These are phyloP conservation scores for Globisporangium alternatum DNA, from an alignment of 352 stramenopile species.

Conservation along the genomic window DNA sequence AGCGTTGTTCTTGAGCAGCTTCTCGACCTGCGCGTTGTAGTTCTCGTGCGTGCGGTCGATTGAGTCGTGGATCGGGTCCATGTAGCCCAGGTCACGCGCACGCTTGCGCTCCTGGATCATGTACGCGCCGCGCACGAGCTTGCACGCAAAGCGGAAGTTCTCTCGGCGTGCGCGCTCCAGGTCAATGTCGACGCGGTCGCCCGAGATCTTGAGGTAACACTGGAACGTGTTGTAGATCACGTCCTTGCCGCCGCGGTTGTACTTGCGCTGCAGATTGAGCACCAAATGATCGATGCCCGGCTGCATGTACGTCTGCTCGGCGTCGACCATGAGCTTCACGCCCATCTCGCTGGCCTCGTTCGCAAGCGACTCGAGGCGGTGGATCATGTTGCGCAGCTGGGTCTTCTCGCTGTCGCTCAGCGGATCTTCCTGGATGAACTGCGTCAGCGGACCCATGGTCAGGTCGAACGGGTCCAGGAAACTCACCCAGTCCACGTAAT, in stretches of 20 bases:
- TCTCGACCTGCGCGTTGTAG: slow-evolving; percentile 92
- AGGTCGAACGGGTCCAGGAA: slow-evolving; percentile 91
- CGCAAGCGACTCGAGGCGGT: slow-evolving; percentile 71
- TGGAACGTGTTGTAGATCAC: slow-evolving; percentile 99
- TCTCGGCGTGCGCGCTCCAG: slow-evolving; percentile 90
- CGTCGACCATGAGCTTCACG: slow-evolving; percentile 97
- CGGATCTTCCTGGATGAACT: slow-evolving; percentile 82
- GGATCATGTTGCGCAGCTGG: slow-evolving; percentile 91
- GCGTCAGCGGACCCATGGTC: slow-evolving; percentile 82
- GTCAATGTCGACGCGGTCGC: slow-evolving; percentile 88
- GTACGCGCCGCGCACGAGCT: slow-evolving; percentile 98
- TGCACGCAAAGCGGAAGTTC: slow-evolving; percentile 94
- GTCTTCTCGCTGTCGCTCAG: slow-evolving; percentile 86
- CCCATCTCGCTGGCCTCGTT: slow-evolving; percentile 59
- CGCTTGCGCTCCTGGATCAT: slow-evolving; percentile 96
- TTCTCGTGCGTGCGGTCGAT: slow-evolving; percentile 93
- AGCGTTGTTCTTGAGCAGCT: slow-evolving; percentile 84
- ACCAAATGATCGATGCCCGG: slow-evolving; percentile 95
- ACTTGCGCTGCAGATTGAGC: slow-evolving; percentile 83
- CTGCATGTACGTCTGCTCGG: slow-evolving; percentile 98
- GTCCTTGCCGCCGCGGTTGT: slow-evolving; percentile 84
- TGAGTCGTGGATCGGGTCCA: slow-evolving; percentile 91
- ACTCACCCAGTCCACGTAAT: slow-evolving; percentile 96
- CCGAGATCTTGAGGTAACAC: slow-evolving; percentile 96
- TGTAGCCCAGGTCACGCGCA: slow-evolving; percentile 70